Base-by-base conservation (phyloP, 2,329 filamentous ascomycete species). In the Botrytis paeoniae region DNA sequence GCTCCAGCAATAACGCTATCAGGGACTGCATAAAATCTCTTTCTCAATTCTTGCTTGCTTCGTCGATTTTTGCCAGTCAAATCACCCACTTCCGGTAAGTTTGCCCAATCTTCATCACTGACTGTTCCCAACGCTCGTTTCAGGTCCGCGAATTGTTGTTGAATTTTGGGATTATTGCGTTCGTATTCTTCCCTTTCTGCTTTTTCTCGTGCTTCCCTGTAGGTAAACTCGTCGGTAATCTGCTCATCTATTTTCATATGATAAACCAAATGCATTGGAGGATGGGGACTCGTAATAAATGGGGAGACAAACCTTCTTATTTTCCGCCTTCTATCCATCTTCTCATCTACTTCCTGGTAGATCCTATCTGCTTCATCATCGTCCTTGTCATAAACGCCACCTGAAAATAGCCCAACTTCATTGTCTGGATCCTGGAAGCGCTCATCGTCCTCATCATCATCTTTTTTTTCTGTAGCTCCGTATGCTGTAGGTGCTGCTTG, bases 301-400 rank as follows among this genome's bases (percentile, higher is more conserved):
- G 73, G 77, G 78, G 76, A 73, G 75, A 93, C 92, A 88, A 89
- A 95, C 93, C 93, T 93, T 89, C 95, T 91, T 78, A 88, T 88
- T 85, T 92, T 97, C 76, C 96, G 87, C 77, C 96, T 89, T 83
- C 89, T 93, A 77, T 97, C 95, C 95, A 99, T 98, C 84, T 93
- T 95, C 85, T 98, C 96, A 80, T 99, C 96, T 76, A 99, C 93
- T 81, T 94, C 92, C 80, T 95, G 92, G 85, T 97, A 99, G 80
- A 99, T 97, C 79, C 93, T 88, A 83, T 99, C 96, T 61, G 96
- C 96, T 83, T 99, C 97, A 80, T 99, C 96, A 80, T 99, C 96
- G 73, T 99, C 96, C 82, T 96, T 93, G 82, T 98, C 96, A 84
- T 97, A 99, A 78, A 96, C 93, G 51, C 96, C 96, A 72, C 94